Base-by-base conservation (phyloP, 805 yeast genomes). In the Ogataea paradorogensis region DNA sequence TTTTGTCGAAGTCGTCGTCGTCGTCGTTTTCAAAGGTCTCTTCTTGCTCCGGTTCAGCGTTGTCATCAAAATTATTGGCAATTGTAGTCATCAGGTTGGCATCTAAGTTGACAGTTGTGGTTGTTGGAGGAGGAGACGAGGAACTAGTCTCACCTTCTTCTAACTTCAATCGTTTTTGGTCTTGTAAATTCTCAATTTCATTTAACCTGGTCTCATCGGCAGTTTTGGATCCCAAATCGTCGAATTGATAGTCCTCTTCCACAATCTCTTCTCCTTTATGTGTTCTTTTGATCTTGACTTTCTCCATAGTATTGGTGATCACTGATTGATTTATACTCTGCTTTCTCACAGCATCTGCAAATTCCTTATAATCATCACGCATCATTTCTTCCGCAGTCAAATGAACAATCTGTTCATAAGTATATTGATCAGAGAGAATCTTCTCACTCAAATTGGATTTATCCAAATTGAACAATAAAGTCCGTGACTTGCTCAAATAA, bases 231-330 rank as follows among this genome's bases (percentile, higher is more conserved):
- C 30, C 46, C 9, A 50, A 36, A 33, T 53, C 53, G 37, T 53
- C 55, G 43, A 56, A 54, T 26, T 57, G 59, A 33, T 56, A 59
- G 27, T 70, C 75, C 16, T 70, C 76, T 29, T 84, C 95, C 5
- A 86, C 71, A n/a, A 84, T 59, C 55, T 84, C 90, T 46, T 89
- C 95, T 18, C 96, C 96, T 59, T 84, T 85, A 58, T 88, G 95
- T 3, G 96, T 86, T 52, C 88, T 72, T 50, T 87, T 71, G 48
- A 86, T 77, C 31, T 80, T 72, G 13, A 88, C 88, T 23, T 70
- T 77, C 38, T 55, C 56, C 25, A 48, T 33, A 1, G 43, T 52
- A 24, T 45, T 50, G 30, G 80, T 80, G 35, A 89, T 63, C 10
- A 89, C 84, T 13, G 84, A 73, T 40, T 83, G 80, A 21, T 78